Evolutionary conservation across 768 basidiomycete genomes (phyloP).

Genomic region (Tulasnella calospora): DNA sequence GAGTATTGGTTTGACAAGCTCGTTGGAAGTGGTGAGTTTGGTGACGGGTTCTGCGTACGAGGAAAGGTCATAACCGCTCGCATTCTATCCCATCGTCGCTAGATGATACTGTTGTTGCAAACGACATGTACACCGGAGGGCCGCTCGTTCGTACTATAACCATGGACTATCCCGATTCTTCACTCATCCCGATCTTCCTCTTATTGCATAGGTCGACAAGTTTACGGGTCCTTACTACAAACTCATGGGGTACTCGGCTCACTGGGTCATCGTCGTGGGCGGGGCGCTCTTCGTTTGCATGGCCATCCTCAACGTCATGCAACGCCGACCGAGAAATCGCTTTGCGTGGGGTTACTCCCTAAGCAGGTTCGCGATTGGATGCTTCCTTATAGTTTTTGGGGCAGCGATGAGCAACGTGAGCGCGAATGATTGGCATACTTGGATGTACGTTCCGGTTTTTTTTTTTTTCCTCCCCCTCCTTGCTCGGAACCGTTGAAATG

Average conservation of each 20-base stretch:
- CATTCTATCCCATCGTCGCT: not conserved
- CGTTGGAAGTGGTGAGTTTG: not conserved
- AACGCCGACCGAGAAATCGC: not conserved
- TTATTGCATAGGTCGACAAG: not conserved
- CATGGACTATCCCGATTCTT: not conserved
- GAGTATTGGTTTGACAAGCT: not conserved
- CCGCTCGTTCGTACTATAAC: not conserved
- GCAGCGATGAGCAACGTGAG: not conserved
- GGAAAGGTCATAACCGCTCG: not conserved
- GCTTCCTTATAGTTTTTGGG: not conserved
- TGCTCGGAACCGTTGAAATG: too few relatives aligned
- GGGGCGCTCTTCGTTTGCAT: not conserved
- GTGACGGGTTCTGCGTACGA: not conserved
- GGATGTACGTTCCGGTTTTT: not conserved
- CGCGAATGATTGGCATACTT: not conserved
- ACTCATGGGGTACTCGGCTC: not conserved
- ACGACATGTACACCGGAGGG: not conserved
- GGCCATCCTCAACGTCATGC: not conserved
- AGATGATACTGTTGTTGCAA: not conserved
- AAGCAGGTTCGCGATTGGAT: not conserved
- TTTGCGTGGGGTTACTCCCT: not conserved
- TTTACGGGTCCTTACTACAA: not conserved
- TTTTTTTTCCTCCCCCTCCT: not conserved
- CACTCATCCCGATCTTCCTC: not conserved
- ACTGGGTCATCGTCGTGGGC: not conserved